Evolutionary conservation across 2,329 filamentous ascomycete genomes (phyloP).

Genomic region (Scedosporium apiospermum): DNA sequence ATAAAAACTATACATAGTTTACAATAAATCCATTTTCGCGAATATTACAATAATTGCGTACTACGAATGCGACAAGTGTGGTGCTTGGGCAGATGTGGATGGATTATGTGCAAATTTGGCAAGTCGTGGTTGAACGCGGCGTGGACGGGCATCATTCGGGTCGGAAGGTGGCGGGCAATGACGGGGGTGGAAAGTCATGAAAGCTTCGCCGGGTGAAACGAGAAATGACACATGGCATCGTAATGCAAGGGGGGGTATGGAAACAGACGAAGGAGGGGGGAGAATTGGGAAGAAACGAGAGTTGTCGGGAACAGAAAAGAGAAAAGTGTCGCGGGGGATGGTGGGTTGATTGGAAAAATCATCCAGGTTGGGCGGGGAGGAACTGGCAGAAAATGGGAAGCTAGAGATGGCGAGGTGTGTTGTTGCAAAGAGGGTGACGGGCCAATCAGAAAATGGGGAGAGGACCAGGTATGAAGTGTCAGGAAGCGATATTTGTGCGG

Average conservation of each 20-base stretch:
- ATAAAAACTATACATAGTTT: neutral
- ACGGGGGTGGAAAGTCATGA: neutral
- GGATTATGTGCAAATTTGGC: neutral
- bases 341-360: slow-evolving; percentile 6
- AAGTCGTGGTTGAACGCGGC: neutral
- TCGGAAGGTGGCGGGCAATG: neutral
- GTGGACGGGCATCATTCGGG: neutral
- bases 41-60: neutral
- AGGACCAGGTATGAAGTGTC: neutral
- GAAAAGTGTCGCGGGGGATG: neutral
- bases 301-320: slow-evolving; percentile 3
- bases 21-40: neutral
- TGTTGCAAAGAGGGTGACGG: neutral
- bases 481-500: neutral
- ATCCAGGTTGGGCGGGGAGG: neutral
- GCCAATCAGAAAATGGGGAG: slow-evolving; percentile 6
- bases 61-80: slow-evolving; percentile 1
- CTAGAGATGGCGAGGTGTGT: neutral
- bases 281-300: slow-evolving; percentile 2
- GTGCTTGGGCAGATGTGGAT: neutral
- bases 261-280: neutral
- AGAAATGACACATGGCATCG: slow-evolving; percentile 6
- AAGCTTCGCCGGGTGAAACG: slow-evolving; percentile 1
- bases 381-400: neutral
- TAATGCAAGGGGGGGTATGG: slow-evolving; percentile 2